These are phyloP conservation scores for Malassezia dermatis DNA, from an alignment of 1,284 basidiomycete genomes.

Conservation along the genomic window DNA sequence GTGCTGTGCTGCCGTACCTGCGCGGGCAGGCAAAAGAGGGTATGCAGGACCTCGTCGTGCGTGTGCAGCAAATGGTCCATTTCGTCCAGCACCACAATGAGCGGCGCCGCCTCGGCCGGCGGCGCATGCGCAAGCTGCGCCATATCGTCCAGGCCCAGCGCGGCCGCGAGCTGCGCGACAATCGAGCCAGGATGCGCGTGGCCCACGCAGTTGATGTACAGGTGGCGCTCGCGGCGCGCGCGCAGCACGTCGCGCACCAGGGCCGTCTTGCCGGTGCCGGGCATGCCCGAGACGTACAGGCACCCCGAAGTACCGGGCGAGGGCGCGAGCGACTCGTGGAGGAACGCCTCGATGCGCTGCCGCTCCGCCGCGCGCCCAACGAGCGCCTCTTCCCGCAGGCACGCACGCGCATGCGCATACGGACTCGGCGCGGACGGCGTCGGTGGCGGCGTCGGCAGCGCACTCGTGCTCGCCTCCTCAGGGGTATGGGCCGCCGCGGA, in stretches of 20 bases:
- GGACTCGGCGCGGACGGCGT: conserved; percentile 15
- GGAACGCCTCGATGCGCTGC: conserved; percentile 37
- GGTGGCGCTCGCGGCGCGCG: conserved; percentile 27
- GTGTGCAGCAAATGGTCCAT: conserved; percentile 49
- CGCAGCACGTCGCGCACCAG: conserved; percentile 46
- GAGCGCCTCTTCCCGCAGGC: conserved; percentile 41
- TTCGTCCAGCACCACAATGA: conserved; percentile 50
- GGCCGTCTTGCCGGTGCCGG: conserved; percentile 51
- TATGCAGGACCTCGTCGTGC: conserved; percentile 47
- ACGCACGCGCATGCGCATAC: conserved; percentile 46
- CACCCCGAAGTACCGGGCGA: conserved; percentile 19
- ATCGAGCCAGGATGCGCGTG: conserved; percentile 40
- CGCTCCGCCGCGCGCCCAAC: conserved; percentile 44
- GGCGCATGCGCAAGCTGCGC: conserved; percentile 14
- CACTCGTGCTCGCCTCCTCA: conserved; percentile 1
- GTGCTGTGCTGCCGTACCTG: not conserved
- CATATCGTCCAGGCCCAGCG: conserved; percentile 22
- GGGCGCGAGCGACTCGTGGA: conserved; percentile 26
- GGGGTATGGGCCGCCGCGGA: conserved; percentile 13
- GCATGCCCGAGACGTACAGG: conserved; percentile 50
- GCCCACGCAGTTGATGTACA: conserved; percentile 48
- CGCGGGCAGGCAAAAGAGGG: conserved; percentile 38
- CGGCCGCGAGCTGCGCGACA: conserved; percentile 29
- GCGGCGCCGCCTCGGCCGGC: conserved; percentile 22
- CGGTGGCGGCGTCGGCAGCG: conserved; percentile 11